Conservation (phyloP, 2,329 filamentous ascomycete genomes). For the Alternaria novae-zelandiae region DNA sequence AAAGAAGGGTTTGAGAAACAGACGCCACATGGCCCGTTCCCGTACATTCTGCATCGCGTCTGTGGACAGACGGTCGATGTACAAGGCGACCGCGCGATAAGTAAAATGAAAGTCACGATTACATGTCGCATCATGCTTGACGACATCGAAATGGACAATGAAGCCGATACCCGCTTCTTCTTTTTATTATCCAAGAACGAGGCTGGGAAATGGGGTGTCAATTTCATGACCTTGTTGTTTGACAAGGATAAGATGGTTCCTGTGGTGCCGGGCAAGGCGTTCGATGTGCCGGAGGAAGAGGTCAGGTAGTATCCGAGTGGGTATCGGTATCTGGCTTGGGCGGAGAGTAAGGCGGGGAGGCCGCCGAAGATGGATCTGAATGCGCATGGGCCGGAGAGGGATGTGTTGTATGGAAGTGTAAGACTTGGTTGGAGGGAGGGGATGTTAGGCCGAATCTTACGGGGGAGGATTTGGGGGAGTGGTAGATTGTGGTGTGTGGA, state of each 20-base stretch:
- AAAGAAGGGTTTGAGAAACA: not conserved
- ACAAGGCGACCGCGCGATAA: not conserved
- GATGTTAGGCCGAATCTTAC: not conserved
- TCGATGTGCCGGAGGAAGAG: not conserved
- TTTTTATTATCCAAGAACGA: not conserved
- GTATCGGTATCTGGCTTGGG: not conserved
- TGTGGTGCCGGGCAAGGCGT: not conserved
- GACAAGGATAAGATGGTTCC: not conserved
- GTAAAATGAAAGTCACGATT: not conserved
- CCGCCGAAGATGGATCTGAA: not conserved
- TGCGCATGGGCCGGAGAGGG: not conserved
- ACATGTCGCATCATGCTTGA: not conserved
- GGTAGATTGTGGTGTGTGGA: not conserved
- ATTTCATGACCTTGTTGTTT: not conserved
- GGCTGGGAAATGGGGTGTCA: not conserved
- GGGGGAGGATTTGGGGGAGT: not conserved
- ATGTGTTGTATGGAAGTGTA: not conserved
- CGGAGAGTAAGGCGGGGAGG: not conserved
- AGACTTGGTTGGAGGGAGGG: not conserved
- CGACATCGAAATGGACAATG: not conserved
- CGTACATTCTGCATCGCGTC: not conserved
- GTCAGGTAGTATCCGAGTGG: not conserved
- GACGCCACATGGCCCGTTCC: not conserved
- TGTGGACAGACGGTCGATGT: not conserved
- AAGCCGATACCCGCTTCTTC: not conserved